Conservation (phyloP, 1,139 yeast species). For the Tardiomyces blankii region DNA sequence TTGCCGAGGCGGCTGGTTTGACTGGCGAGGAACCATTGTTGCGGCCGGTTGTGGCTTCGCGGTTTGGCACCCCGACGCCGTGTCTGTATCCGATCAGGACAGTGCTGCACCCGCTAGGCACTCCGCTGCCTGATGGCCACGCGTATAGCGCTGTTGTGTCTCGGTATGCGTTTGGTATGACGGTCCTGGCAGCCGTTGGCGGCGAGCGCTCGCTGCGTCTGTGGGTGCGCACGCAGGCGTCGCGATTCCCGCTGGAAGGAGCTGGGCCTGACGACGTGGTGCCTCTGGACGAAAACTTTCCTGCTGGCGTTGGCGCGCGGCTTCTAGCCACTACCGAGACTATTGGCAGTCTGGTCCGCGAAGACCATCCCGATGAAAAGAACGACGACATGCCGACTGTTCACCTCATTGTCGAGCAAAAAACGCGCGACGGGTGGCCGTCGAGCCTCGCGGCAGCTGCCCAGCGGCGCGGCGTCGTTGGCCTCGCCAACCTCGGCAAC, state of each 20-base stretch:
- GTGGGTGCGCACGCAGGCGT: neutral
- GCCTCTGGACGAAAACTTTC: neutral
- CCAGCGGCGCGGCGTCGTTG: slow-evolving; percentile 43
- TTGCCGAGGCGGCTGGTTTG: neutral
- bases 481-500: slow-evolving; percentile 81
- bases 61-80: neutral
- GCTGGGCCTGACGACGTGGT: neutral
- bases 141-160: neutral
- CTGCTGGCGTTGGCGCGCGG: neutral
- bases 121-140: neutral
- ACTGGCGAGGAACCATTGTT: neutral
- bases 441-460: neutral
- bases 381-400: neutral
- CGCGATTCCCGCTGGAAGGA: neutral
- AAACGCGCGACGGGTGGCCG: neutral
- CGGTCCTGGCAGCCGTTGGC: neutral
- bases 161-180: neutral
- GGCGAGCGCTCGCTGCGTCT: neutral
- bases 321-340: neutral
- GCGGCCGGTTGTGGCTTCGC: neutral
- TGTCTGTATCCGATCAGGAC: neutral
- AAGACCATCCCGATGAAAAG: neutral
- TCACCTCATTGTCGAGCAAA: neutral
- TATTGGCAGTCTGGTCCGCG: neutral
- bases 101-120: neutral